Evolutionary conservation across 495 filamentous ascomycete species (phyloP).

Genomic region (Amorphotheca resinae): DNA sequence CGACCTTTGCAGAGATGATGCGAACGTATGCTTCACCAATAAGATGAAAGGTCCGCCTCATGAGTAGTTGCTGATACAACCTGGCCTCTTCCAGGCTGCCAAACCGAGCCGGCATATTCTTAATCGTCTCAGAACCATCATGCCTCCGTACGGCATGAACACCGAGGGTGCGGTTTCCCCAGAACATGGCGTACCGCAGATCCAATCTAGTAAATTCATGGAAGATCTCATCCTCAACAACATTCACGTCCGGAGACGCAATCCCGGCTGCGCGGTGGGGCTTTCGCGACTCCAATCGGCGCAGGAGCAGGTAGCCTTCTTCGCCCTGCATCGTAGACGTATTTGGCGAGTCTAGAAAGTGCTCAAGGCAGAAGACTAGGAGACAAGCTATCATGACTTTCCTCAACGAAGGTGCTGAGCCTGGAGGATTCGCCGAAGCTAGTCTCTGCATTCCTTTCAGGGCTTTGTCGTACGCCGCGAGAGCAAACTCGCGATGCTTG

Average conservation of each 20-base stretch:
- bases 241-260: slow-evolving; percentile 1
- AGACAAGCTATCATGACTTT: slow-evolving; percentile 5
- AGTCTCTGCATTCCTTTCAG: slow-evolving; percentile 3
- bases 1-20: slow-evolving; percentile 4
- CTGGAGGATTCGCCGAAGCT: not conserved
- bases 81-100: slow-evolving; percentile 1
- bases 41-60: slow-evolving; percentile 1
- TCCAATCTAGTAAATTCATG: slow-evolving; percentile 3
- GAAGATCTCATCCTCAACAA: slow-evolving; percentile 7
- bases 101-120: slow-evolving; percentile 2
- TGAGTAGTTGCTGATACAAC: slow-evolving; percentile 4
- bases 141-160: not conserved
- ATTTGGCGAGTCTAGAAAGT: slow-evolving; percentile 5
- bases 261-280: slow-evolving; percentile 1
- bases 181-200: slow-evolving; percentile 1
- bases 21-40: slow-evolving; percentile 2
- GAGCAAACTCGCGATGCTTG: slow-evolving; percentile 5
- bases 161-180: slow-evolving; percentile 1
- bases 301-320: slow-evolving; percentile 2
- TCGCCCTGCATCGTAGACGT: slow-evolving; percentile 3
- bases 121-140: slow-evolving; percentile 2
- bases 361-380: slow-evolving; percentile 3
- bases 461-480: slow-evolving; percentile 5
- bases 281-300: not conserved
- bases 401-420: not conserved